Percentiles rank a stretch among this genome's conserved stretches.
These are phyloP conservation scores for Francoa sonchifolia DNA, from an alignment of 441 rosid genomes.

Conservation along the genomic window DNA sequence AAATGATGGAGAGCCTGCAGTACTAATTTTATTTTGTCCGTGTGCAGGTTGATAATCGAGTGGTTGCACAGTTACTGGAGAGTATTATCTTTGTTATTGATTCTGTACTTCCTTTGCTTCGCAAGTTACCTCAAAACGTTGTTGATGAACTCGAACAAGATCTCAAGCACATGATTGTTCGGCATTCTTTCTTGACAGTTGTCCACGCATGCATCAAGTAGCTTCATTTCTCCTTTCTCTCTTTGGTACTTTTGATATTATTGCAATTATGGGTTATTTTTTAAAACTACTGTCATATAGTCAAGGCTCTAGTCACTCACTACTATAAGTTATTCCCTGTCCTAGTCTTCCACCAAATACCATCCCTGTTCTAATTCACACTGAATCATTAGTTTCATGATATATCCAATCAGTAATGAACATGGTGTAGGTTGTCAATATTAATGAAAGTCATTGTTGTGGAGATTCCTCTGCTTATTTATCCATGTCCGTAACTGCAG, in stretches of 20 bases:
- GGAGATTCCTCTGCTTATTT: too few relatives aligned
- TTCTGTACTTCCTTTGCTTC: conserved; percentile 76
- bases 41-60: conserved; percentile 77
- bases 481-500: too few relatives aligned
- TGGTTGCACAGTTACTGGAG: conserved; percentile 81
- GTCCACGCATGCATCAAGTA: conserved; percentile 99
- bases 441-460: too few relatives aligned
- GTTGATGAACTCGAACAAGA: conserved; percentile 93
- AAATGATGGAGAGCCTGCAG: too few relatives aligned
- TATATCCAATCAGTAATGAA: too few relatives aligned
- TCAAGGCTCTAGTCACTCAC: too few relatives aligned
- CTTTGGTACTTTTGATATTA: conserved; percentile 7
- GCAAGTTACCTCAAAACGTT: conserved; percentile 67
- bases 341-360: too few relatives aligned
- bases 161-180: conserved; percentile 89
- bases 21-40: conserved; percentile 16
- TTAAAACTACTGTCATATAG: too few relatives aligned
- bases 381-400: too few relatives aligned
- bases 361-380: too few relatives aligned
- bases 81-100: conserved; percentile 86
- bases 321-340: too few relatives aligned
- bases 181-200: conserved; percentile 91
- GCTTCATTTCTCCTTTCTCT: conserved; percentile 11
- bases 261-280: conserved; percentile 8
- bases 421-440: too few relatives aligned